phyloP scores from a whole-genome alignment of 164 flowering plant species.

The Magnolia sinica region DNA sequence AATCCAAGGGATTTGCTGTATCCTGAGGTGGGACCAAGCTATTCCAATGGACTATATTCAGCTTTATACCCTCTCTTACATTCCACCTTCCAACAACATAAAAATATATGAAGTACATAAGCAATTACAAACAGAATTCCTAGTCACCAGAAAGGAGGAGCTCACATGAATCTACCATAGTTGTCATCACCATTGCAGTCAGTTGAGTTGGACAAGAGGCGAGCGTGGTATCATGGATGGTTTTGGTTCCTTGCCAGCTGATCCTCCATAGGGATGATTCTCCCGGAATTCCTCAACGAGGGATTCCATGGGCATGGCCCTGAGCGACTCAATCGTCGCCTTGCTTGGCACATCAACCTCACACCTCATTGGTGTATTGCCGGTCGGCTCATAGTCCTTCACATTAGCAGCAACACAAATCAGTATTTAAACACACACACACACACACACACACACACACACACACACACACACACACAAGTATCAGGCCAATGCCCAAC shows the following conservation, averaged over 20 bases:
- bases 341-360: constrained; percentile 77
- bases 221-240: constrained; percentile 73
- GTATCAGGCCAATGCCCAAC: not conserved
- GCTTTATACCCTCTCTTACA: no score
- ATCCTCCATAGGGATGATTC: constrained; percentile 64
- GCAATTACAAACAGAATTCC: no score
- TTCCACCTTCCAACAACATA: no score
- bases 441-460: no score
- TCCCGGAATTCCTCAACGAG: constrained; percentile 80
- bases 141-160: no score
- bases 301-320: constrained; percentile 75
- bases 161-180: no score
- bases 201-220: constrained; percentile 66
- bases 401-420: not conserved
- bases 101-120: no score
- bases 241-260: constrained; percentile 49
- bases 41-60: no score
- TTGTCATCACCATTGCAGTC: not conserved
- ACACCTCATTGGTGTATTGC: constrained; percentile 62
- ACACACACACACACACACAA: no score
- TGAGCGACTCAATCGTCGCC: constrained; percentile 63
- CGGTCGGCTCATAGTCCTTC: constrained; percentile 90
- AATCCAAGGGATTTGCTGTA: no score
- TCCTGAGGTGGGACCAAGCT: no score
- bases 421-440: not conserved